Percentiles rank a stretch among this genome's conserved stretches.
Conservation (phyloP, 164 flowering plant genomes). For the Buxus sempervirens region DNA sequence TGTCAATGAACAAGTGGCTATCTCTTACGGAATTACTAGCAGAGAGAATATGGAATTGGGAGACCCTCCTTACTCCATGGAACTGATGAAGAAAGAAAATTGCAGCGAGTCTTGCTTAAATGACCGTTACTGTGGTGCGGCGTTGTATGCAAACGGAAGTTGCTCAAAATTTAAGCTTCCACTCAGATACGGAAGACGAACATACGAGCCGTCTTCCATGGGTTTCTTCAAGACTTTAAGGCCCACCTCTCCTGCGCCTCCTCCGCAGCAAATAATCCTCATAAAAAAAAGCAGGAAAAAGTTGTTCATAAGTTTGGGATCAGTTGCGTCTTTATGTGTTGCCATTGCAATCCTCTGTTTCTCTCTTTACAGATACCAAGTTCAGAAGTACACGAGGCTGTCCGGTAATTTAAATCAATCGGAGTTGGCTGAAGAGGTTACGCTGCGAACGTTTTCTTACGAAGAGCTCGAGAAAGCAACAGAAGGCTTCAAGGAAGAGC, state of each 20-base stretch:
- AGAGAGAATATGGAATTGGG: neutral
- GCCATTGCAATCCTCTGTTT: neutral
- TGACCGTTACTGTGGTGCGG: constrained; percentile 20
- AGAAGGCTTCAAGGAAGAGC: constrained; percentile 17
- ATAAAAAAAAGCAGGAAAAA: too few relatives aligned
- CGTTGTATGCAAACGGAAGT: neutral
- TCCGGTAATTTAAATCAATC: neutral
- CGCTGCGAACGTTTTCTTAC: constrained; percentile 16
- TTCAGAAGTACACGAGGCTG: neutral
- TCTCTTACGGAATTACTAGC: neutral
- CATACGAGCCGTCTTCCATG: neutral
- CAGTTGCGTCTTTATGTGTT: neutral
- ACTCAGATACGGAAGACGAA: neutral
- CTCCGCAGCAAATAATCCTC: neutral
- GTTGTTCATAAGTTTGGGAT: neutral
- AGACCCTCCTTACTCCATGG: neutral
- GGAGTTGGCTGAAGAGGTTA: constrained; percentile 6
- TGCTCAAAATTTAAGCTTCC: constrained; percentile 12
- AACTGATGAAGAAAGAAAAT: neutral
- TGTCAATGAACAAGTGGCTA: neutral
- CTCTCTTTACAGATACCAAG: neutral
- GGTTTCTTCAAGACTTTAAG: neutral
- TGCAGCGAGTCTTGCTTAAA: constrained; percentile 15
- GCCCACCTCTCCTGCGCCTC: too few relatives aligned
- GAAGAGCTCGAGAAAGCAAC: constrained; percentile 20